Evolutionary conservation across 2,329 filamentous ascomycete genomes (phyloP).

Genomic region (Pseudomassariella vexata): DNA sequence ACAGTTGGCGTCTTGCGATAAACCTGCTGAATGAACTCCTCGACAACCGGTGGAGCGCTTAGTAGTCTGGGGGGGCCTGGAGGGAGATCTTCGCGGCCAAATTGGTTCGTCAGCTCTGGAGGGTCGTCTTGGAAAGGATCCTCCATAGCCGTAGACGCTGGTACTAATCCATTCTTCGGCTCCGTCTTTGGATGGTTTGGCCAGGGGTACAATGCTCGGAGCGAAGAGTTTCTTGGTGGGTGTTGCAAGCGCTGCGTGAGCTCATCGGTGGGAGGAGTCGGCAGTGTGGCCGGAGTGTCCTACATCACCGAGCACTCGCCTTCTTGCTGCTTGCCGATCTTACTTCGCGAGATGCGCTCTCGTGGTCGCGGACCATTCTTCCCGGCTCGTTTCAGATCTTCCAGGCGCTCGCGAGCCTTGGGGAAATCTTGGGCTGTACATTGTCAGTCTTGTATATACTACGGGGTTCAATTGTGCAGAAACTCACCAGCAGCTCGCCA

Average conservation of each 20-base stretch:
- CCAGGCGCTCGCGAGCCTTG: constrained; percentile 85
- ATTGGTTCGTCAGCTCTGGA: too few species aligned
- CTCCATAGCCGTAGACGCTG: too few species aligned
- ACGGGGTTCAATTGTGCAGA: neutral
- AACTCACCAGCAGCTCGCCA: constrained; percentile 90
- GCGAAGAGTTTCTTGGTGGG: constrained; percentile 4
- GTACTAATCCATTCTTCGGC: too few species aligned
- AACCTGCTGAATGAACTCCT: too few species aligned
- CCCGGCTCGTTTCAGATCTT: constrained; percentile 81
- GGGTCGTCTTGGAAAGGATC: too few species aligned
- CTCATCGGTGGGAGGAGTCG: neutral
- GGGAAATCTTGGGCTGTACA: constrained; percentile 81
- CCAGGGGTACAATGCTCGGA: constrained; percentile 1
- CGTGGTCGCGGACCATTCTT: constrained; percentile 66
- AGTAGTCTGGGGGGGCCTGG: too few species aligned
- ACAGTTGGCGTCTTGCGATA: too few species aligned
- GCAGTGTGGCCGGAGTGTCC: constrained; percentile 13
- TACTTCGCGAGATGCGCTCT: constrained; percentile 75
- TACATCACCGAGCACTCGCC: constrained; percentile 85
- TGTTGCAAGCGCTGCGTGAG: too few species aligned
- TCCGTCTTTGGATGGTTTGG: too few species aligned
- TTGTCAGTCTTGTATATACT: constrained; percentile 4
- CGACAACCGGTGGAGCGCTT: too few species aligned
- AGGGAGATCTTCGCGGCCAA: too few species aligned
- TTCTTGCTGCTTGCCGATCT: constrained; percentile 77